These are phyloP conservation scores for Lepraria neglecta DNA, from an alignment of 495 filamentous ascomycete species.

Conservation along the genomic window DNA sequence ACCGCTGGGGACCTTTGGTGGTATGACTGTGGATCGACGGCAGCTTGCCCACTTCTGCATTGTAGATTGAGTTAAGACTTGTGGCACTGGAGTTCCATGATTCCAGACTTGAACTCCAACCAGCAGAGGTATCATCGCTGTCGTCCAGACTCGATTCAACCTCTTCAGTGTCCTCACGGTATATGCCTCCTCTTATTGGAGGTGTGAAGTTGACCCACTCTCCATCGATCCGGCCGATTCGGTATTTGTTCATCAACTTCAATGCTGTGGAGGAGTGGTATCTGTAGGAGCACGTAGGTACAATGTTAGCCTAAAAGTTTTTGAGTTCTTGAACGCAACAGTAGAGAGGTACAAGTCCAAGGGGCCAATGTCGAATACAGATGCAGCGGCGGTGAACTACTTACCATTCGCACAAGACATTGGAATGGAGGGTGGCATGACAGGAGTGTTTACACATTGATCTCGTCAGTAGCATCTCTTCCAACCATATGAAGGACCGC, in stretches of 20 bases:
- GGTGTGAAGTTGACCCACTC: conserved; percentile 33
- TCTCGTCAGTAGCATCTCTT: conserved; percentile 47
- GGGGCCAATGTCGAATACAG: conserved; percentile 1
- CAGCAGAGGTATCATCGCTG: conserved; percentile 26
- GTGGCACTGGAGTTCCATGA: conserved; percentile 16
- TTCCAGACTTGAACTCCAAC: conserved; percentile 2
- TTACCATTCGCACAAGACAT: conserved; percentile 17
- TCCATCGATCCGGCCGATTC: conserved; percentile 28
- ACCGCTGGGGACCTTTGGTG: neutral
- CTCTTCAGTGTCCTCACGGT: conserved; percentile 8
- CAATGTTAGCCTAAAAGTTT: neutral
- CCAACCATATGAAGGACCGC: conserved; percentile 47
- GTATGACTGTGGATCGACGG: neutral
- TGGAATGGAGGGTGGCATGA: conserved; percentile 12
- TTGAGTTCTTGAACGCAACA: too few species aligned
- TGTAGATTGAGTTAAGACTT: neutral
- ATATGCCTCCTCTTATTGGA: conserved; percentile 31
- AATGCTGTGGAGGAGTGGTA: conserved; percentile 30
- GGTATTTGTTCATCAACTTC: conserved; percentile 29
- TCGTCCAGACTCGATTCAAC: conserved; percentile 17
- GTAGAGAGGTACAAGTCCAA: neutral
- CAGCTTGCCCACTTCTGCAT: neutral
- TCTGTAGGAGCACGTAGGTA: conserved; percentile 16
- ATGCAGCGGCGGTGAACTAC: conserved; percentile 2
- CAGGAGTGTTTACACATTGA: conserved; percentile 37